Conservation (phyloP, 1,284 basidiomycete species). For the Neolentinus lepideus region DNA sequence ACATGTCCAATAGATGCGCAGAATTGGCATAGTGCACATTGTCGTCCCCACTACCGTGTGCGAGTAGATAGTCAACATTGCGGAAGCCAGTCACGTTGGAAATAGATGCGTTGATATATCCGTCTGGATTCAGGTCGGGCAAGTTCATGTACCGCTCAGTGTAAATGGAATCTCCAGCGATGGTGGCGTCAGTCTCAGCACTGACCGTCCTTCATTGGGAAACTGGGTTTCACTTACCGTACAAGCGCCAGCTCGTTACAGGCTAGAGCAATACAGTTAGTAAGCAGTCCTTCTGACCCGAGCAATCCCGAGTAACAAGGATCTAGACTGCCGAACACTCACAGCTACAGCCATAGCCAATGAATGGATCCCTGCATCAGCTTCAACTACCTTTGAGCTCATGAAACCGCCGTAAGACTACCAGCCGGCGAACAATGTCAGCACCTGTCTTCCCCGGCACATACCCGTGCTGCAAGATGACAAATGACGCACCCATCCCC, state of each 20-base stretch:
- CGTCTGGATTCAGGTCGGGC: slow-evolving; percentile 68
- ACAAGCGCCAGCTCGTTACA: slow-evolving; percentile 81
- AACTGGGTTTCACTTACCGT: slow-evolving; percentile 46
- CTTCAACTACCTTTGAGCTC: slow-evolving; percentile 87
- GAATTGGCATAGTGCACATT: slow-evolving; percentile 93
- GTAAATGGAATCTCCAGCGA: slow-evolving; percentile 68
- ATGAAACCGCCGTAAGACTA: slow-evolving; percentile 94
- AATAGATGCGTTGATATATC: slow-evolving; percentile 83
- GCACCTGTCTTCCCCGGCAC: slow-evolving; percentile 5
- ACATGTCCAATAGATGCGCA: slow-evolving; percentile 86
- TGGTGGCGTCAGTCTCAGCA: background rate
- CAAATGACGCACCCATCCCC: slow-evolving; percentile 78
- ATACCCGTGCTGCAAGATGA: background rate
- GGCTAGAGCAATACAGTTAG: slow-evolving; percentile 35
- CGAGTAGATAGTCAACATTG: slow-evolving; percentile 75
- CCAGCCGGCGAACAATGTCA: slow-evolving; percentile 1
- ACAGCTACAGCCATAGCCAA: slow-evolving; percentile 88
- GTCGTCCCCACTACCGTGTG: slow-evolving; percentile 91
- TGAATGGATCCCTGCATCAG: slow-evolving; percentile 77
- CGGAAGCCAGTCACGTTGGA: slow-evolving; percentile 82
- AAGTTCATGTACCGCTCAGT: slow-evolving; percentile 97
- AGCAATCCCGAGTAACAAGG: background rate
- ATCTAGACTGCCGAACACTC: slow-evolving; percentile 22
- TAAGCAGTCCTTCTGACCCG: background rate
- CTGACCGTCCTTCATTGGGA: background rate